Base-by-base conservation (phyloP, 1,284 basidiomycete species). In the Hymenochaete sp. region DNA sequence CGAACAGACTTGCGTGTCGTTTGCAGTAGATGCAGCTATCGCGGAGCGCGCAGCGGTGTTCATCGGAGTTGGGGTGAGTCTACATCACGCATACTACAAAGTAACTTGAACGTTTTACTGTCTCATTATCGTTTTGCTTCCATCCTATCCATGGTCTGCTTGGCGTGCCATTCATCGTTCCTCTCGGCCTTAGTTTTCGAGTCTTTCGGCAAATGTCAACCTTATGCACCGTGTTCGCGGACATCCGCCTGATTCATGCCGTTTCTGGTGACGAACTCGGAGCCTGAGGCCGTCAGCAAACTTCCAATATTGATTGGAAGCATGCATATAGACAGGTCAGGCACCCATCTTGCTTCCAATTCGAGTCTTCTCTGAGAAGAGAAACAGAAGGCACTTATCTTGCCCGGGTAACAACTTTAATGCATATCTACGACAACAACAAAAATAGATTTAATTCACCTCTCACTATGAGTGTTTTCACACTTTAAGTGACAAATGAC, bases 61-160 rank as follows among this genome's bases (percentile, higher is more conserved):
- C 53, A 62, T 70, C 7, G 67, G 68, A 2, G 69, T 67, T 47
- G 68, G 67, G 48, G 66, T 68, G 54, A 57, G 66, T 43, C 24
- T 43, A 24, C 37, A n/a, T 32, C 16, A 21, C 5, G 41, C n/a
- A 36, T 31, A 14, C 28, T 13, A 4, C 10, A 9, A n/a, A 4
- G n/a, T n/a, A n/a, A n/a, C n/a, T n/a, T n/a, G n/a, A n/a, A n/a
- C n/a, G n/a, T n/a, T 47, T 14, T 26, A 13, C 35, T 18, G 18
- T 11, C 16, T 29, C 11, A 38, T 18, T 27, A 31, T n/a, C 26
- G 44, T 13, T 39, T 35, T n/a, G 28, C 22, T 7, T 18, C n/a
- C 26, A 38, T 11, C 22, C 37, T 18, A 2, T 37, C 26, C 26
- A 3, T 13, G 13, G n/a, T 7, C 22, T n/a, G 16, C 16, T 32